Evolutionary conservation across 2,329 filamentous ascomycete genomes (phyloP), one percentile per base, ranked within the genome.

Genomic region (Monilinia polystroma): DNA sequence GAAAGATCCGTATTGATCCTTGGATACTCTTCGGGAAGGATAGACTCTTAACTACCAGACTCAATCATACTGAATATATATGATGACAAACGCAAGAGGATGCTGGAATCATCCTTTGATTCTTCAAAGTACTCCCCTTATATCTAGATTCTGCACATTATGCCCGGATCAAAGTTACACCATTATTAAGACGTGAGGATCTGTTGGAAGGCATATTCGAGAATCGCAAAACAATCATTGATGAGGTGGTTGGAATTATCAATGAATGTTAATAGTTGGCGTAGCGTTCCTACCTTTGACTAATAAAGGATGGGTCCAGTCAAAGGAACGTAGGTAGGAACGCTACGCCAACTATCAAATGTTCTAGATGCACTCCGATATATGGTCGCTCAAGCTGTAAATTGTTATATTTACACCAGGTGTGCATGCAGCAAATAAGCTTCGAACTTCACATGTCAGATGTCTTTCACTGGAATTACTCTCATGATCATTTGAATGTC

Each of bases 401-500:
- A 23, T 38, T 7, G n/a, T 38, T 64, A 58, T 49, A 38, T 4
- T 1, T 38, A 58, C 62, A 35, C 62, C 52, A 7, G 20, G 16
- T 38, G 16, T 8, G 16, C 26, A 8, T 35, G 26, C 12, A n/a
- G 6, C 18, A 4, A 38, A 16, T 45, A 32, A 10, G 18, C 2
- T 23, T 23, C 49, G 20, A 57, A 35, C 41, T 49, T 64, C 62
- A 58, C 62, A 64, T 64, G 62, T 56, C 41, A 64, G 11, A 52
- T 32, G 23, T 3, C 18, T 20, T 32, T 43, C 32, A 38, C 41
- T n/a, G 8, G 23, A 43, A 38, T 18, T 29, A n/a, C 60, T 20
- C 18, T n/a, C 23, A 29, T 29, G 29, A 29, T 29, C 29, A 29
- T 20, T 5, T 35, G 35, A 14, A 63, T n/a, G n/a, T 35, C 32